Base-by-base conservation (phyloP, 2,329 filamentous ascomycete genomes). In the Pseudogymnoascus sp. region DNA sequence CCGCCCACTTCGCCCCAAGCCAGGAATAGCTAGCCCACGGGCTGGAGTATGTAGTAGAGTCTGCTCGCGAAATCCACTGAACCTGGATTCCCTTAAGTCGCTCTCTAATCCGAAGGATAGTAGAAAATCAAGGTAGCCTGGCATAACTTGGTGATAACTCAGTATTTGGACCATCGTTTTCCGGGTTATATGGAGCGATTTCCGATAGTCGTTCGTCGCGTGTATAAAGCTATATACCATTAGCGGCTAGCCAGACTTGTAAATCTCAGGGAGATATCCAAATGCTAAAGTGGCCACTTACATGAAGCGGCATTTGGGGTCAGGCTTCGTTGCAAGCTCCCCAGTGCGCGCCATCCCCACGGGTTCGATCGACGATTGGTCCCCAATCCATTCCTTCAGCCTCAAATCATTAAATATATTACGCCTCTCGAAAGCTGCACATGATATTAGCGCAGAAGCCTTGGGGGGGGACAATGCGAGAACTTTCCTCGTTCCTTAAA, bases 81-180 rank as follows among this genome's bases (percentile, higher is more conserved):
- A 72, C 36, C 68, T 64, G 3, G 72, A 63, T 40, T 72, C 70
- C 31, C 64, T 46, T 43, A 71, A 16, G 16, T 16, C 63, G 16
- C 49, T 62, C 34, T 72, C 66, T 12, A 62, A 37, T 5, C 74
- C 74, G 62, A 73, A 73, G 1, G 67, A 59, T 31, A 68, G 70
- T 3, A 74, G 12, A 31, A 74, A 72, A 28, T 74, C 72, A 12
- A 75, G 59, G 60, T 72, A 75, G 21, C 61, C 64, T 3, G 73
- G 71, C 68, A 72, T 73, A 3, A 74, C 70, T 68, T 75, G 74
- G 60, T 72, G 69, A 60, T 70, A 73, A 3, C 43, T 70, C 2
- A 74, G 53, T 6, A 74, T 68, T 31, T 67, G 63, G 12, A 63
- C 25, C 34, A 73, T 65, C 68, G 72, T 71, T 16, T 64, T 34